phyloP scores from a whole-genome alignment of 345 rosid species.

The Raphanus sativus region DNA sequence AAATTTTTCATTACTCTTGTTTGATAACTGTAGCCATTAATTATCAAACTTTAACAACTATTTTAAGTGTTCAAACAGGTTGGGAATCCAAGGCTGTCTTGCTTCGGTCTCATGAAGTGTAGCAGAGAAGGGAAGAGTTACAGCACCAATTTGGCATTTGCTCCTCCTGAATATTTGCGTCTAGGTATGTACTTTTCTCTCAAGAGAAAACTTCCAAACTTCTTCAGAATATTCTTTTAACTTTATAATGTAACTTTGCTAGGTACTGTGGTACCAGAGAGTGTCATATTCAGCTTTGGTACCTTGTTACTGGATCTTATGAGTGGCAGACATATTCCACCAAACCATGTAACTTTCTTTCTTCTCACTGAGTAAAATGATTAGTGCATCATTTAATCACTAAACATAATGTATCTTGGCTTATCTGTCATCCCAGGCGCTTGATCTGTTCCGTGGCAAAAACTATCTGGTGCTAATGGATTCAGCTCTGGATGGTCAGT shows the following conservation, averaged over 20 bases:
- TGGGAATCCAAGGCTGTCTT: constrained; percentile 88
- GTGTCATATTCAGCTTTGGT: constrained; percentile 73
- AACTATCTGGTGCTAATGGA: constrained; percentile 93
- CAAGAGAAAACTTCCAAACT: not conserved
- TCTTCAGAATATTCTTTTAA: not conserved
- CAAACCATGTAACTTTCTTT: constrained; percentile 75
- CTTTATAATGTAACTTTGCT: constrained; percentile 32
- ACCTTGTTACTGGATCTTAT: not conserved
- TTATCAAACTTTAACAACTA: not conserved
- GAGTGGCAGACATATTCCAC: constrained; percentile 53
- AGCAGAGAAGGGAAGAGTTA: constrained; percentile 96
- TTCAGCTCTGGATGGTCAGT: constrained; percentile 93
- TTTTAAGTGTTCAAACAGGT: constrained; percentile 46
- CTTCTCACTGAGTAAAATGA: not conserved
- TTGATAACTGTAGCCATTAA: not conserved
- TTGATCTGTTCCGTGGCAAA: constrained; percentile 88
- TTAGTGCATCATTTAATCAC: not conserved
- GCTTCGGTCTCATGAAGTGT: constrained; percentile 96
- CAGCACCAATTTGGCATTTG: constrained; percentile 93
- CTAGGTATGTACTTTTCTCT: constrained; percentile 54
- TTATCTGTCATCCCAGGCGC: constrained; percentile 62
- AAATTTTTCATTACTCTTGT: not conserved
- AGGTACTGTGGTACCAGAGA: constrained; percentile 93
- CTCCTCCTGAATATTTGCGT: constrained; percentile 95
- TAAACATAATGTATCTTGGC: not conserved